Evolutionary conservation across 345 rosid species (phyloP).

Genomic region (Populus ilicifolia): DNA sequence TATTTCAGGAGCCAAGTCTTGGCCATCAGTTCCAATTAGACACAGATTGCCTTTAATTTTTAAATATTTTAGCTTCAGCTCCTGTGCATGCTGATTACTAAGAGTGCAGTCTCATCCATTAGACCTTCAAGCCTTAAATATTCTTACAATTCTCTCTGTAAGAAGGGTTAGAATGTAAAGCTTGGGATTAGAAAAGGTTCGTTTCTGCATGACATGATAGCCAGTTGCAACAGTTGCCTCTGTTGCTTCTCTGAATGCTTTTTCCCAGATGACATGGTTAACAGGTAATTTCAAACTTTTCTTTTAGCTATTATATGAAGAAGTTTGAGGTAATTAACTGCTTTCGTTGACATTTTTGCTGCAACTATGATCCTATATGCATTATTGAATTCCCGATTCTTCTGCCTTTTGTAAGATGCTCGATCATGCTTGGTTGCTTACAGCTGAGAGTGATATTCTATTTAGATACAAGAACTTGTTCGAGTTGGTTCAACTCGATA

Average conservation of each 20-base stretch:
- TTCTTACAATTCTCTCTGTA: not conserved
- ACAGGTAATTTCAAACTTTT: not conserved
- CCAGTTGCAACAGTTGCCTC: not conserved
- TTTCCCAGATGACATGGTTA: not conserved
- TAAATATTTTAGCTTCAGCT: not conserved
- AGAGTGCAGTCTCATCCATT: too few species aligned
- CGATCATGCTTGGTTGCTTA: not conserved
- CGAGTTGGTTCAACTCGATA: not conserved
- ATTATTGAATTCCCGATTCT: not conserved
- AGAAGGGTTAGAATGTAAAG: not conserved
- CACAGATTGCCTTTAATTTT: not conserved
- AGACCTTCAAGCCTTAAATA: not conserved
- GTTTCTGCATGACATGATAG: not conserved
- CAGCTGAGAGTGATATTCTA: too few species aligned
- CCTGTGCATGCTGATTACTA: not conserved
- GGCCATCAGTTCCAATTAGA: not conserved
- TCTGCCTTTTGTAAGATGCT: not conserved
- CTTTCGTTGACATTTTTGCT: not conserved
- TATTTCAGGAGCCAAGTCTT: not conserved
- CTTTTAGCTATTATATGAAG: not conserved
- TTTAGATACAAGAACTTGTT: not conserved
- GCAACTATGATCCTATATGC: not conserved
- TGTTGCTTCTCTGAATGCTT: not conserved
- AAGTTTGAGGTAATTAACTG: not conserved
- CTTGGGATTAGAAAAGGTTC: not conserved